Percentiles rank a stretch among this genome's conserved stretches.
These are phyloP conservation scores for Morella rubra DNA, from an alignment of 306 rosid genomes.

Conservation along the genomic window DNA sequence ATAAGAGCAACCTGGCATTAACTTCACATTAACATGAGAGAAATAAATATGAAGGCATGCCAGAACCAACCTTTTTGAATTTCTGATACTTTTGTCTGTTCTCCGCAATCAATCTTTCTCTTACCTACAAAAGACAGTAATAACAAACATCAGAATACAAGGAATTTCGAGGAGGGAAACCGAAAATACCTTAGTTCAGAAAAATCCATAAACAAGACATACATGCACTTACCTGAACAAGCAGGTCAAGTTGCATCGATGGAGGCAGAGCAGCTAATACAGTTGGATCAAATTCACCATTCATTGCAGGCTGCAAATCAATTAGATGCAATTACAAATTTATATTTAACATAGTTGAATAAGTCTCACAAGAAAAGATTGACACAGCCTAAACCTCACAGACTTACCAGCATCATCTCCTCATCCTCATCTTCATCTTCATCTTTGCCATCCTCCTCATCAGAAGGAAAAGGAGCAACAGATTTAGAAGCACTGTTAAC, in stretches of 20 bases:
- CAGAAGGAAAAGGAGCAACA: constrained; percentile 35
- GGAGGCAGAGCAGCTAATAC: constrained; percentile 88
- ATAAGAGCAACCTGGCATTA: background rate
- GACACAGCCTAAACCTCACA: background rate
- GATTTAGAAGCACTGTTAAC: constrained; percentile 39
- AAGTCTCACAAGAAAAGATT: constrained; percentile 1
- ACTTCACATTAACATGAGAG: constrained; percentile 12
- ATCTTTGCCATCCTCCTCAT: constrained; percentile 38
- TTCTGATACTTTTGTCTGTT: constrained; percentile 93
- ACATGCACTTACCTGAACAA: constrained; percentile 61
- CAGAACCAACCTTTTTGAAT: constrained; percentile 81
- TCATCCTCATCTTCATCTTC: constrained; percentile 47
- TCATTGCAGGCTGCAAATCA: constrained; percentile 56
- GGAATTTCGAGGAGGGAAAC: constrained; percentile 3
- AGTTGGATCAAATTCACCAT: constrained; percentile 66
- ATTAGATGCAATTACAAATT: constrained; percentile 4
- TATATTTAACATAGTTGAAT: constrained; percentile 7
- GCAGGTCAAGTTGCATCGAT: constrained; percentile 83
- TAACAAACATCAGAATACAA: constrained; percentile 22
- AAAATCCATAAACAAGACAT: background rate
- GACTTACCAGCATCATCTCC: constrained; percentile 70
- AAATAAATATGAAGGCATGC: constrained; percentile 23
- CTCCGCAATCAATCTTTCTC: constrained; percentile 87
- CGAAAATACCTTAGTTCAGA: constrained; percentile 20
- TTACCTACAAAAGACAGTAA: constrained; percentile 53